Base-by-base conservation (phyloP, 1,284 basidiomycete genomes). In the Melampsora larici-populina region DNA sequence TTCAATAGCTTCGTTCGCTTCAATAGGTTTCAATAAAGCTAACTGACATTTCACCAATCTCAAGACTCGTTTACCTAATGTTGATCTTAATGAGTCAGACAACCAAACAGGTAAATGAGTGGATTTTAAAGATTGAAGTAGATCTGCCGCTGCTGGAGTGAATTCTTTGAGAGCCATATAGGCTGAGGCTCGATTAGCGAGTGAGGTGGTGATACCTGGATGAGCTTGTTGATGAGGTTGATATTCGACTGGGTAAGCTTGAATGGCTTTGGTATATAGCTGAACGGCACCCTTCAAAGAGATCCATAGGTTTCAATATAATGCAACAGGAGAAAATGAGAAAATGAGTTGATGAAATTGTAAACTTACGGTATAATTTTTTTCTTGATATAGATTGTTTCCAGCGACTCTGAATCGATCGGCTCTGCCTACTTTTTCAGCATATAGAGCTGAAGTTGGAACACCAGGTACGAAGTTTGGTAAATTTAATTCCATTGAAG, bases 121-220 rank as follows among this genome's bases (percentile, higher is more conserved):
- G 13, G 65, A 18, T 62, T 48, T 48, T 8, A 75, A 64, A 2
- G 73, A 75, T 26, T 18, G n/a, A 43, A 58, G 18, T 36, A 75
- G 40, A 43, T 67, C 65, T 0, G 29, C 13, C 1, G 29, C n/a
- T 11, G 64, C 73, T 11, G 29, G 1, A 8, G 17, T 8, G 36
- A 66, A 75, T n/a, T 68, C 31, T 18, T 33, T 24, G 26, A 58
- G 13, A 15, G 73, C 73, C 73, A 75, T 68, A 48, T 68, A 33
- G 21, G 73, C 48, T 21, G 73, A 40, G 46, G 64, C 73, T 29
- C 48, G 65, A 36, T 75, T 68, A 33, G 65, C 64, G 18, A 75
- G 60, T 11, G 73, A 43, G 33, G 65, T 40, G 40, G 73, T 21
- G 48, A 67, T 67, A 24, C 51, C 64, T 3, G 73, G 51, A 60